Evolutionary conservation across 768 basidiomycete genomes (phyloP), one percentile per base, ranked within the genome.

Genomic region (Xanthoconium stramineum): DNA sequence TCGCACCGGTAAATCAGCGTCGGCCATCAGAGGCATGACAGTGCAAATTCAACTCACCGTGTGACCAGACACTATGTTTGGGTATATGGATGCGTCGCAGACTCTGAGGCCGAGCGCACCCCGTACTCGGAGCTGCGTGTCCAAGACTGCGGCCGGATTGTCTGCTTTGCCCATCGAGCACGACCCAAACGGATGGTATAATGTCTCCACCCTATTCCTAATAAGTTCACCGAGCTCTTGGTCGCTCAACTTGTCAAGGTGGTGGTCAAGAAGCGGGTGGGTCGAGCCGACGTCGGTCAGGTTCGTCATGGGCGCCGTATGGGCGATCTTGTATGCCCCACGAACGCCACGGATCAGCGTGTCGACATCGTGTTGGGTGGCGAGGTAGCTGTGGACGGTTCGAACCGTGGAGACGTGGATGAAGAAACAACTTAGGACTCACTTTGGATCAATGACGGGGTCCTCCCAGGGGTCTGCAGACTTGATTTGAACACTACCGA

Each of bases 401-500:
- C 48, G 51, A 46, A 37, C 19, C 58, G 43, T n/a, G 30, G 20
- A 10, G 0, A 39, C 8, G 3, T 38, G 24, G 11, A 36, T 47
- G 38, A 33, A 8, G 43, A 10, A 24, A 45, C 10, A 24, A 24
- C 24, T 24, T 20, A 35, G 9, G 9, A 61, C 75, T 8, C 50
- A 76, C 77, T 72, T 72, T 19, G 79, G 80, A 53, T 80, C 75
- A 15, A 80, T 72, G 35, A 74, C n/a, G 1, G 79, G 79, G 1
- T 64, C 51, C 11, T 79, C 78, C 61, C 69, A 71, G 13, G 77
- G 76, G 40, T 77, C 61, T 2, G 68, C 57, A 1, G 80, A 80
- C 37, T 70, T 71, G n/a, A 81, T 63, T 32, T 68, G 52, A 47
- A 81, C 52, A 8, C 63, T 74, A 6, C 80, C 80, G 6, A 65